Conservation (phyloP, 345 rosid species). For the Eucalyptus pauciflora region DNA sequence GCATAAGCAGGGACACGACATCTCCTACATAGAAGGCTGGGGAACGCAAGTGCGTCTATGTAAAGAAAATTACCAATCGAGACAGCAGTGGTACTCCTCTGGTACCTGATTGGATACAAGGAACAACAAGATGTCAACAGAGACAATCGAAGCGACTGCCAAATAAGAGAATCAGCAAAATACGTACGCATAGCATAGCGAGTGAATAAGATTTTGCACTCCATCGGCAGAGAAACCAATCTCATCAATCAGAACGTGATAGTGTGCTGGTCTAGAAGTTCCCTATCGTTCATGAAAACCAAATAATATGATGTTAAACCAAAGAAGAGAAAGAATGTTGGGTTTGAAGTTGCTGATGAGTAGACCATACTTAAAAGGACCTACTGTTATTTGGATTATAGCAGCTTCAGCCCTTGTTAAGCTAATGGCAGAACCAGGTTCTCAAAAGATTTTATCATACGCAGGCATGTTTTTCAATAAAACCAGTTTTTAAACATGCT, state of each 20-base stretch:
- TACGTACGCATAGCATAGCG: conserved; percentile 76
- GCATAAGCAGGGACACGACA: neutral
- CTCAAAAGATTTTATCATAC: neutral
- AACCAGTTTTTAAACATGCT: neutral
- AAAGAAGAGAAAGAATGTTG: neutral
- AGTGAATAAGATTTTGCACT: conserved; percentile 58
- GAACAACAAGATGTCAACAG: neutral
- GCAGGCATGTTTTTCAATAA: neutral
- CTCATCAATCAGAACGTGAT: conserved; percentile 76
- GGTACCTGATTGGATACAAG: conserved; percentile 28
- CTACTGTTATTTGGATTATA: neutral
- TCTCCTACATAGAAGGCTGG: neutral
- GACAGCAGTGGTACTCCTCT: conserved; percentile 70
- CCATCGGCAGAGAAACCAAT: conserved; percentile 69
- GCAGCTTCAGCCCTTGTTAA: neutral
- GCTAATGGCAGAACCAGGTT: neutral
- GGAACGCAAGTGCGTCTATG: neutral
- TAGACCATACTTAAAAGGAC: neutral
- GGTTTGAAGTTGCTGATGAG: neutral
- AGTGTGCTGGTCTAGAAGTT: conserved; percentile 86
- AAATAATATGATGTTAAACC: neutral
- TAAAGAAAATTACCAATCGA: conserved; percentile 46
- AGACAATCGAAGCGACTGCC: neutral
- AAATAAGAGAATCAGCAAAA: neutral
- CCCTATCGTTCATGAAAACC: conserved; percentile 18